phyloP scores from a whole-genome alignment of 2,329 filamentous ascomycete genomes.

The Hysterium pulicare region DNA sequence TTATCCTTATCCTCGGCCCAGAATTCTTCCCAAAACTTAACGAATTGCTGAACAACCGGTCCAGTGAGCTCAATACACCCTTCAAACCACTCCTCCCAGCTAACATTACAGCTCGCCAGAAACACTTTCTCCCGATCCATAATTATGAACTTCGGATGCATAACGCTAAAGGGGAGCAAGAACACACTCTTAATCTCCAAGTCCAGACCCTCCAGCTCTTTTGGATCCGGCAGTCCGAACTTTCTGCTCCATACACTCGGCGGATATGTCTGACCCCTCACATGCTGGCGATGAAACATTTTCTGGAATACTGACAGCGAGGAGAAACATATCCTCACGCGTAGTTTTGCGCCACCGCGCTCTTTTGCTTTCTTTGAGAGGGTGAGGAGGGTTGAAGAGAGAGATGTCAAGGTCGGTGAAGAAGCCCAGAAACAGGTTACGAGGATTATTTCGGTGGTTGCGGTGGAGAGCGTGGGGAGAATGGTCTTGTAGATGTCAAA shows the following conservation, averaged over 20 bases:
- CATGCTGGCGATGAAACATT: slow-evolving; percentile 65
- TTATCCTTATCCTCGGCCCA: slow-evolving; percentile 52
- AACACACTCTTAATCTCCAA: slow-evolving; percentile 74
- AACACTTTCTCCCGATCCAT: slow-evolving; percentile 65
- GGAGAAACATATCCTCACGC: slow-evolving; percentile 73
- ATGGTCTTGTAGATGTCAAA: slow-evolving; percentile 46
- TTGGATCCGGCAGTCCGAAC: slow-evolving; percentile 61
- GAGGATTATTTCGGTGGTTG: slow-evolving; percentile 65
- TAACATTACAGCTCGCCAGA: slow-evolving; percentile 78
- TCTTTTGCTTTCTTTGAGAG: slow-evolving; percentile 52
- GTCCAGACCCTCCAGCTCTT: slow-evolving; percentile 59
- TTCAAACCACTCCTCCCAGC: slow-evolving; percentile 86
- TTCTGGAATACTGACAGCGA: slow-evolving; percentile 71
- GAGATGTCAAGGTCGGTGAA: slow-evolving; percentile 57
- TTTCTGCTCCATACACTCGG: slow-evolving; percentile 56
- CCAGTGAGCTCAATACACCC: slow-evolving; percentile 68
- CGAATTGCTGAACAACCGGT: slow-evolving; percentile 57
- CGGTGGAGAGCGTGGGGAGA: slow-evolving; percentile 58
- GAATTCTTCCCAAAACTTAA: slow-evolving; percentile 65
- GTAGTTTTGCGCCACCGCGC: slow-evolving; percentile 43
- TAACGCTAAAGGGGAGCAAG: slow-evolving; percentile 76
- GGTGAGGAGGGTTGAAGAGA: slow-evolving; percentile 56
- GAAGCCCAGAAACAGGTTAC: slow-evolving; percentile 81
- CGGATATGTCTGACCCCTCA: slow-evolving; percentile 60
- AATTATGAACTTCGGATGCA: slow-evolving; percentile 81